Evolutionary conservation across 2,329 filamentous ascomycete genomes (phyloP), one percentile per base, ranked within the genome.

Genomic region (Lecanicillium sp.): DNA sequence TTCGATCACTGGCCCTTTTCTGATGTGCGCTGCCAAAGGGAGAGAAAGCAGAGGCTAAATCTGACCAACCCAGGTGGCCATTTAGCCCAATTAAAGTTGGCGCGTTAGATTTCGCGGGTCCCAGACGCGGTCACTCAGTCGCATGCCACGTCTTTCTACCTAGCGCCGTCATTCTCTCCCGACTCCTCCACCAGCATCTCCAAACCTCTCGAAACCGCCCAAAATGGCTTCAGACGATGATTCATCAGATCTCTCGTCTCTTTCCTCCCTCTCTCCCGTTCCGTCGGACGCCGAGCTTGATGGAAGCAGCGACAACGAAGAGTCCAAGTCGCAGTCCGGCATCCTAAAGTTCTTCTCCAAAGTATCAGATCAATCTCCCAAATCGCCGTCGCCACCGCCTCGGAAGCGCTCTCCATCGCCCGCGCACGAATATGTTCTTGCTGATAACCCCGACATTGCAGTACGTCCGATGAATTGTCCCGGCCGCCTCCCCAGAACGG

Each of bases 401-500:
- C 78, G 77, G 54, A 94, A 92, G 70, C 75, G 90, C 58, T 80
- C 83, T 42, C 81, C 87, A 15, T 95, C 89, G 48, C 90, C 90
- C 50, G 81, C 86, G 8, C 90, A 95, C 60, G 87, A 95, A 70
- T 85, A 83, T 62, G 82, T 87, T 19, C 70, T 95, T 41, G 87
- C 86, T 45, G 90, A 96, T 59, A 95, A 94, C 60, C 75, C 84
- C 45, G 84, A 92, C 56, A 89, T 96, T 65, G 84, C 90, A 51
- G 89, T 95, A 74, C 64, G 89, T 85, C 43, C 45, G 48, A 25
- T 25, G 22, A 25, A 25, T 11, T 7, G 22, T 11, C 11, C 11
- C 22, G 11, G 22, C 22, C 22, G 22, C 22, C 6, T 25, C 22
- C 22, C 7, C 6, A 11, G 11, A 11, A 25, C 22, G 22, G 22